Base-by-base conservation (phyloP, 1,284 basidiomycete genomes). In the Naganishia sp. region DNA sequence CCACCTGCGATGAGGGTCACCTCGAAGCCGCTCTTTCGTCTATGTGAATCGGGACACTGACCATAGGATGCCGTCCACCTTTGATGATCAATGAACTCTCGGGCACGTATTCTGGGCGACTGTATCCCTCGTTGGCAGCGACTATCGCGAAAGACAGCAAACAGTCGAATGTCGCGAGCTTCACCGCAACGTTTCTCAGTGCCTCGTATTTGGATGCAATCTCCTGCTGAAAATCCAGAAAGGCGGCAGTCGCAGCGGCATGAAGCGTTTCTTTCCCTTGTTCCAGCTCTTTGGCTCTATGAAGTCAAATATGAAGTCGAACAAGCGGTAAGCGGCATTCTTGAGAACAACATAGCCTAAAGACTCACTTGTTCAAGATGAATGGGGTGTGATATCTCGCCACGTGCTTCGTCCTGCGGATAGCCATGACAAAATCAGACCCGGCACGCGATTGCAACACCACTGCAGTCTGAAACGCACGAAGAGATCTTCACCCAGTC, bases 351-450 rank as follows among this genome's bases (percentile, higher is more conserved):
- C 11, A 9, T n/a, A 49, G 11, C 7, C 48, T 13, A 23, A 2
- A 2, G 6, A 63, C 77, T 64, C 56, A 78, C 78, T 90, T 86
- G 21, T 80, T 77, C 59, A 86, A 84, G 21, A 91, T 84, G 36
- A 83, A 83, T 0, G 93, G 92, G 0, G 92, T 87, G 61, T 90
- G 89, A 76, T 90, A 97, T n/a, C 95, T 85, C 54, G 87, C 85
- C 31, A 84, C 81, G 21, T 80, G 80, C 77, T 88, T 94, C 0
- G 94, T 97, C 50, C 57, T 61, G 18, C n/a, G 21, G 36, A 25
- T 52, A 89, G 36, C 2, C 28, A 39, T 39, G 13, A 39, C 36
- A 39, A 39, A 39, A 39, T 39, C 36, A 39, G 36, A 13, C 36
- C 36, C 36, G 36, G 28, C 28, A 28, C 28, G 28, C 28, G 13